These are phyloP conservation scores for Grifola frondosa DNA, from an alignment of 1,284 basidiomycete species.

Conservation along the genomic window DNA sequence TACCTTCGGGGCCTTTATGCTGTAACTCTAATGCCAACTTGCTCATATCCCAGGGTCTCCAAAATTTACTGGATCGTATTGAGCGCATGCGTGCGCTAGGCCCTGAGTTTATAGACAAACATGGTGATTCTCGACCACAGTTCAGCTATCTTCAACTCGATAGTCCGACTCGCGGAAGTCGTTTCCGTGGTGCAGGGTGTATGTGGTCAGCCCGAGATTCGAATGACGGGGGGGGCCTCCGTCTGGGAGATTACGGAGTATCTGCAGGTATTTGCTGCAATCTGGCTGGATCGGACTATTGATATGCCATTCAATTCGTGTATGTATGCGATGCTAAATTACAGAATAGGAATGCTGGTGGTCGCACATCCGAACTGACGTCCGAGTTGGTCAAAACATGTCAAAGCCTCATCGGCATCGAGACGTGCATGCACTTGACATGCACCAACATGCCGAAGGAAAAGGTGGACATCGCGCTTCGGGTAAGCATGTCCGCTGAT, in stretches of 20 bases:
- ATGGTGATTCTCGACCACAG: constrained; percentile 54
- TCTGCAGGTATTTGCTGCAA: too few species aligned
- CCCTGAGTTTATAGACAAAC: constrained; percentile 98
- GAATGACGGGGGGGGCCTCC: too few species aligned
- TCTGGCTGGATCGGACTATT: too few species aligned
- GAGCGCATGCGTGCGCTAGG: constrained; percentile 96
- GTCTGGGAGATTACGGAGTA: too few species aligned
- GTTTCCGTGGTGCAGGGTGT: too few species aligned
- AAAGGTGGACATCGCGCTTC: constrained; percentile 89
- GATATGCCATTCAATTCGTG: constrained; percentile 9
- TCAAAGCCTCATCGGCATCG: constrained; percentile 88
- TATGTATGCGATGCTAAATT: constrained; percentile 4
- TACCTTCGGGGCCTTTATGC: constrained; percentile 8
- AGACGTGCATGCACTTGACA: constrained; percentile 98
- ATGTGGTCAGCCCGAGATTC: too few species aligned
- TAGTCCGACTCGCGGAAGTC: too few species aligned
- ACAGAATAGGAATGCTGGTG: constrained; percentile 84
- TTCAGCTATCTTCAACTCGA: too few species aligned
- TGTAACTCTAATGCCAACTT: constrained; percentile 7
- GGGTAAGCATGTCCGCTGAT: constrained; percentile 48
- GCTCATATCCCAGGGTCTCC: constrained; percentile 63
- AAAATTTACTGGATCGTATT: constrained; percentile 95
- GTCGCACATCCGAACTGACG: constrained; percentile 89
- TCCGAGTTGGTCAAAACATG: constrained; percentile 97
- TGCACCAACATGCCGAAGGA: constrained; percentile 97